Base-by-base conservation (phyloP, 495 filamentous ascomycete species). In the Bacidia gigantensis region DNA sequence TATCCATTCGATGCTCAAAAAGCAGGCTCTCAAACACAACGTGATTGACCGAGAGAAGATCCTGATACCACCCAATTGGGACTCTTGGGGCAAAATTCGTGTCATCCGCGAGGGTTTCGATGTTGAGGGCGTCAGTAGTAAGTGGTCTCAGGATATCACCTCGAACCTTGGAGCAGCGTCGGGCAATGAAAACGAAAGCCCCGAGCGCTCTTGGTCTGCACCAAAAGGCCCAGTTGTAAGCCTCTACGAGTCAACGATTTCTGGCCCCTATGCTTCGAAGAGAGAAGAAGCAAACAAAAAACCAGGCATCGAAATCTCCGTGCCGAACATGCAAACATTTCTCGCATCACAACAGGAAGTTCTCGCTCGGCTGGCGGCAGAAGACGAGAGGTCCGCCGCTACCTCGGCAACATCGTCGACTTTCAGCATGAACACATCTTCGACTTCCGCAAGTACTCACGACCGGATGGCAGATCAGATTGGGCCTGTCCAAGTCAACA, bases 51-150 rank as follows among this genome's bases (percentile, higher is more conserved):
- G 93, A 26, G 93, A 97, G 64, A 94, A 90, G 71, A 84, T 97
- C 26, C 72, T 95, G 0, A 81, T 99, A 1, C 93, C 92, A 2
- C 83, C 88, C 11, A 94, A 95, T 63, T 97, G 93, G 93, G 92
- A 99, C 65, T 95, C 89, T 0, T 96, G 90, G 88, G 90, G 87
- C 24, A 99, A 97, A 67, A 95, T 99, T 53, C 77, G 89, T 20
- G 86, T 96, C 39, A 71, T 97, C 17, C 75, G 86, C n/a, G 93
- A 96, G 69, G 86, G 84, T 12, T 97, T 96, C 61, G 87, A 95
- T 55, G 84, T 93, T 42, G 92, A 98, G 69, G 77, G 75, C 3
- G 78, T 89, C 26, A 90, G 84, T 60, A 80, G 77, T 44, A 86
- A 81, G 17, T 96, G 89, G 89, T 79, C 80, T 17, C 74, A 83